phyloP scores from a whole-genome alignment of 768 basidiomycete species.

The Pholiota microspora region DNA sequence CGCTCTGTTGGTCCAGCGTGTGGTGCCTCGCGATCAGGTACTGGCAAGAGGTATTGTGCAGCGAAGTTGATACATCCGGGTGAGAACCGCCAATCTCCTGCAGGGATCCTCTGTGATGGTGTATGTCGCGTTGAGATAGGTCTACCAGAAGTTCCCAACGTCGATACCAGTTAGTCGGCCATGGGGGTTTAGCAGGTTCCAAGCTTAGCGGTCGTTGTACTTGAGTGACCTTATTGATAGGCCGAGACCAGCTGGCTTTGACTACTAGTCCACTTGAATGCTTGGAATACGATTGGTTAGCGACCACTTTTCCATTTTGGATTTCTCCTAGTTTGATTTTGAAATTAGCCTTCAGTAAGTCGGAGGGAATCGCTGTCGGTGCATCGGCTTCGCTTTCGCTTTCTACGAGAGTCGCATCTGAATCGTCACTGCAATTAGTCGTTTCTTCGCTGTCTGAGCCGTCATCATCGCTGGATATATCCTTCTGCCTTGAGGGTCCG shows the following conservation, averaged over 20 bases:
- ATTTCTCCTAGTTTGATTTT: slow-evolving; percentile 14
- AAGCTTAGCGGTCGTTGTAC: slow-evolving; percentile 6
- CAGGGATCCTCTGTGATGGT: slow-evolving; percentile 7
- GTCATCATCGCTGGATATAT: slow-evolving; percentile 22
- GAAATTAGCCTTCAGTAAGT: background rate
- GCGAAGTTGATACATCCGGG: too few species aligned
- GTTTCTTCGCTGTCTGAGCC: slow-evolving; percentile 29
- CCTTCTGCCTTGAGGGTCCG: slow-evolving; percentile 18
- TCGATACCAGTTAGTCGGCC: slow-evolving; percentile 50
- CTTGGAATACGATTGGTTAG: slow-evolving; percentile 1
- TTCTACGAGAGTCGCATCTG: slow-evolving; percentile 58
- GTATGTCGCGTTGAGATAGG: slow-evolving; percentile 32
- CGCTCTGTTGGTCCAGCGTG: slow-evolving; percentile 5
- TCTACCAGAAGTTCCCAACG: slow-evolving; percentile 53
- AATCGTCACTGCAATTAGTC: slow-evolving; percentile 42
- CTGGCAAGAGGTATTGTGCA: background rate
- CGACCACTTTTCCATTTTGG: slow-evolving; percentile 6
- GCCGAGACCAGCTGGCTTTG: slow-evolving; percentile 14
- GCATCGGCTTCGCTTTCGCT: slow-evolving; percentile 35
- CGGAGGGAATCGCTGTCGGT: background rate
- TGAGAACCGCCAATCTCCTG: background rate
- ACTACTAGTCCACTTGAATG: background rate
- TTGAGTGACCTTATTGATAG: slow-evolving; percentile 2
- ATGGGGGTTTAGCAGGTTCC: slow-evolving; percentile 24
- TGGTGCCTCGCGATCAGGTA: background rate